These are phyloP conservation scores for Sclerotinia minor DNA, from an alignment of 2,329 filamentous ascomycete species.

Conservation along the genomic window DNA sequence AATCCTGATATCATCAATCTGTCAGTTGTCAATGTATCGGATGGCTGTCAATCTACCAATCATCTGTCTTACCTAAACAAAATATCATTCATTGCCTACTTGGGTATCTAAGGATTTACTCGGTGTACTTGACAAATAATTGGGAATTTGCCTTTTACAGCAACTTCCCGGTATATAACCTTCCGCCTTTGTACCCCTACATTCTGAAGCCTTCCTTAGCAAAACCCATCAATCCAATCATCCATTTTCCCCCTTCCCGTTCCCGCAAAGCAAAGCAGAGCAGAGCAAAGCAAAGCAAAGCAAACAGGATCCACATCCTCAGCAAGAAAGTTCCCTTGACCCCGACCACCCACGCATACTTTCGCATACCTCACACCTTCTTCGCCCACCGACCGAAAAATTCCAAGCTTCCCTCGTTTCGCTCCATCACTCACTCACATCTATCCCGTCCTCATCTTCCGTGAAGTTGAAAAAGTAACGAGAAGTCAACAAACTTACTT, in stretches of 20 bases:
- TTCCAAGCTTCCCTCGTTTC: background rate
- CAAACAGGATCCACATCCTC: constrained; percentile 2
- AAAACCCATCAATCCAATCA: background rate
- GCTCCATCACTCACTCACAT: constrained; percentile 1
- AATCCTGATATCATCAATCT: background rate
- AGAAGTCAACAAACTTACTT: background rate
- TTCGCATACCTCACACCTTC: too few species aligned
- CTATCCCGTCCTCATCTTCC: constrained; percentile 13
- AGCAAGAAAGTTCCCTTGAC: background rate
- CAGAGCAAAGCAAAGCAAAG: background rate
- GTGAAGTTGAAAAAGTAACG: background rate
- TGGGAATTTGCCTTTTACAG: background rate
- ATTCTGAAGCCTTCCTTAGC: background rate
- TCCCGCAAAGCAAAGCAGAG: background rate
- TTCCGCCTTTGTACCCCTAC: background rate
- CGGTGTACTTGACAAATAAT: background rate
- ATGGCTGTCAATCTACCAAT: background rate
- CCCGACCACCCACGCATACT: background rate
- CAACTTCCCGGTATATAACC: background rate
- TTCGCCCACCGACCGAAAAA: constrained; percentile 11
- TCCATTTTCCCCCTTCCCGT: background rate
- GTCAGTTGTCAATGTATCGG: background rate
- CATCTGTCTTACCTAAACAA: background rate
- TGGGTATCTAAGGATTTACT: too few species aligned
- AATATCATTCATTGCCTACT: too few species aligned